Evolutionary conservation across 352 stramenopile species (phyloP).

Genomic region (Phytopythium mirpurense): DNA sequence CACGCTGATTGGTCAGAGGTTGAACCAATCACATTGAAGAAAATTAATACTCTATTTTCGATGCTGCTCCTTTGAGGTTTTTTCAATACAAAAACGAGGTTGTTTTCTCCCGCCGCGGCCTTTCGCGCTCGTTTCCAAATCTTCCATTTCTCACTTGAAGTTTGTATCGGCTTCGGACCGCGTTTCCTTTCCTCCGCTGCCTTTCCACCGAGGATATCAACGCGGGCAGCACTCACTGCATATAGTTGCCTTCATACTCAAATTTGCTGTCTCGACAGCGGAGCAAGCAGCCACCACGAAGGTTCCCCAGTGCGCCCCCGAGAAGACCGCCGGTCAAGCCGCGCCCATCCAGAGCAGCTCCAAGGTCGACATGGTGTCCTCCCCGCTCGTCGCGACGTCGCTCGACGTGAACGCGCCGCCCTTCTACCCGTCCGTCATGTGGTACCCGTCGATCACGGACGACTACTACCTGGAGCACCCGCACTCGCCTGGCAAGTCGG

Average conservation of each 20-base stretch:
- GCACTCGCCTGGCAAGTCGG: constrained; percentile 47
- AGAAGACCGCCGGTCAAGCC: constrained; percentile 3
- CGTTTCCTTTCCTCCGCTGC: constrained; percentile 1
- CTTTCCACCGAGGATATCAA: background rate
- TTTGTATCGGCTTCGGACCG: constrained; percentile 1
- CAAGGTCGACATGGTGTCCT: constrained; percentile 26
- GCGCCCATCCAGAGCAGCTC: background rate
- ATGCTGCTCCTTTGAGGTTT: background rate
- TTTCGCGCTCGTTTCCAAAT: background rate
- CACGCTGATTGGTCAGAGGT: background rate
- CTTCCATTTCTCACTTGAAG: constrained; percentile 3
- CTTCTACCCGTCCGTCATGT: constrained; percentile 57
- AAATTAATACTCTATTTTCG: constrained; percentile 1
- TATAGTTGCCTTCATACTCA: background rate
- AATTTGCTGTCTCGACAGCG: constrained; percentile 5
- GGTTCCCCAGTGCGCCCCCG: constrained; percentile 11
- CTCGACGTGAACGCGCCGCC: constrained; percentile 48
- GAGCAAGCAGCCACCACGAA: constrained; percentile 22
- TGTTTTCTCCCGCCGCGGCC: no score
- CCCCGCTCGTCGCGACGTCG: constrained; percentile 30
- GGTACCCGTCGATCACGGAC: constrained; percentile 52
- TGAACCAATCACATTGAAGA: constrained; percentile 2
- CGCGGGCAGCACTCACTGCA: no score
- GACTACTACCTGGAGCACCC: constrained; percentile 61
- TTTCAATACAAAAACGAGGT: background rate